These are phyloP conservation scores for Hippophae gyantsensis DNA, from an alignment of 306 rosid genomes.

Conservation along the genomic window DNA sequence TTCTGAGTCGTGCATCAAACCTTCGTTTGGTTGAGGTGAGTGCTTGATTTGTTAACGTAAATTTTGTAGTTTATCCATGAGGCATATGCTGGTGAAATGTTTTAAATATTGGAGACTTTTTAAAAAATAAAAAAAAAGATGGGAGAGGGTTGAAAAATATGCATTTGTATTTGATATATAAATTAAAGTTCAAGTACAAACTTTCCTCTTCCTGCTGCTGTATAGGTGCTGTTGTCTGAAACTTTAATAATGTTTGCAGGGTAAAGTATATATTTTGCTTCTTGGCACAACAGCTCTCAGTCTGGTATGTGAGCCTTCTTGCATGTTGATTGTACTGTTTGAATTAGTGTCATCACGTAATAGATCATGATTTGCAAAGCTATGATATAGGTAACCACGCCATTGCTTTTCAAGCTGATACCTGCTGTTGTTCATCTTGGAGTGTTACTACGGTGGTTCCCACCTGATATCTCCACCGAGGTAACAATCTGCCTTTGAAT, in stretches of 20 bases:
- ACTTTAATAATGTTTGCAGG: constrained; percentile 42
- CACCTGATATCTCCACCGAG: constrained; percentile 60
- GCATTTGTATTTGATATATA: no score
- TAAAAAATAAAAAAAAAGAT: no score
- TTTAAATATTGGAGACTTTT: no score
- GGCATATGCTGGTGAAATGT: constrained; percentile 2
- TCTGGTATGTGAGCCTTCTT: constrained; percentile 46
- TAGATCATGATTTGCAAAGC: constrained; percentile 18
- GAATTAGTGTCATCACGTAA: no score
- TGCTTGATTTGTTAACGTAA: constrained; percentile 14
- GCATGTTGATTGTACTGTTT: no score
- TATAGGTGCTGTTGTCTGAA: background rate
- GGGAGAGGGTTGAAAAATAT: no score
- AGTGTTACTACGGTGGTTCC: constrained; percentile 72
- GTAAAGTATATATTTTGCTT: constrained; percentile 77
- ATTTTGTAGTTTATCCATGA: constrained; percentile 4
- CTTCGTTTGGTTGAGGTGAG: constrained; percentile 94
- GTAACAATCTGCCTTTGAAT: constrained; percentile 28
- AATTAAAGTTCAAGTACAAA: no score
- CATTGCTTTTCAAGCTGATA: constrained; percentile 88
- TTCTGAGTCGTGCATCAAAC: constrained; percentile 96
- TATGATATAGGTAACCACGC: constrained; percentile 85
- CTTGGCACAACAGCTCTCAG: constrained; percentile 97
- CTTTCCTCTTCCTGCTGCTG: no score
- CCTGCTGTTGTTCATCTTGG: constrained; percentile 89